Evolutionary conservation across 306 rosid genomes (phyloP).

Genomic region (Cicer bijugum): DNA sequence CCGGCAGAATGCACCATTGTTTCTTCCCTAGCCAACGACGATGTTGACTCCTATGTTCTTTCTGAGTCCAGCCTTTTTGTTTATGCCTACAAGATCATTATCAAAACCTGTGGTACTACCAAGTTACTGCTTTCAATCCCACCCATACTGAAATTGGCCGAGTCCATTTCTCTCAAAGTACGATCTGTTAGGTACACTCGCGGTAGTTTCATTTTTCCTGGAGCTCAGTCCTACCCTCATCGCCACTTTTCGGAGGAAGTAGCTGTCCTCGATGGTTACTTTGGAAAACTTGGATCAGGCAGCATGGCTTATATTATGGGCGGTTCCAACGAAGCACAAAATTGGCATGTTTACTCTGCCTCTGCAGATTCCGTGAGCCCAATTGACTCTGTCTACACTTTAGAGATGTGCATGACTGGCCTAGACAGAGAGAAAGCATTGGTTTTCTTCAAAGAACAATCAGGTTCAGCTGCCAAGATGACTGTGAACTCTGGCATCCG

Average conservation of each 20-base stretch:
- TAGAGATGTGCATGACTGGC: slow-evolving; percentile 80
- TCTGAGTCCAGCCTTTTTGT: slow-evolving; percentile 74
- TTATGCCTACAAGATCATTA: slow-evolving; percentile 66
- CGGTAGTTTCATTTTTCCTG: slow-evolving; percentile 70
- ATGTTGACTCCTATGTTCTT: slow-evolving; percentile 71
- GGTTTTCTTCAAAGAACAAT: slow-evolving; percentile 58
- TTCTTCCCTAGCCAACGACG: slow-evolving; percentile 56
- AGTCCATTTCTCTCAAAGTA: slow-evolving; percentile 51
- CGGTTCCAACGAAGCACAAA: slow-evolving; percentile 47
- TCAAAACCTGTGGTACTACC: slow-evolving; percentile 77
- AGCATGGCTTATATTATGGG: slow-evolving; percentile 70
- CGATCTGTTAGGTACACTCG: slow-evolving; percentile 64
- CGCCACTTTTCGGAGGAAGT: slow-evolving; percentile 69
- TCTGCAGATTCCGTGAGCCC: slow-evolving; percentile 46
- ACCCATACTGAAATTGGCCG: slow-evolving; percentile 58
- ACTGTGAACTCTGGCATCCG: slow-evolving; percentile 66
- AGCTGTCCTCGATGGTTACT: slow-evolving; percentile 53
- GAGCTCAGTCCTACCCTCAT: slow-evolving; percentile 70
- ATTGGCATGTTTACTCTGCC: slow-evolving; percentile 75
- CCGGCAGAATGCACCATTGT: slow-evolving; percentile 79
- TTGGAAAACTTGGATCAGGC: slow-evolving; percentile 61
- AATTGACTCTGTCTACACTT: slow-evolving; percentile 49
- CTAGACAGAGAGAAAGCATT: slow-evolving; percentile 56
- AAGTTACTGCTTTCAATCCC: slow-evolving; percentile 68
- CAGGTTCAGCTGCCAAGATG: slow-evolving; percentile 58